These are phyloP conservation scores for Lactifluus rugatus DNA, from an alignment of 768 basidiomycete genomes.

Conservation along the genomic window DNA sequence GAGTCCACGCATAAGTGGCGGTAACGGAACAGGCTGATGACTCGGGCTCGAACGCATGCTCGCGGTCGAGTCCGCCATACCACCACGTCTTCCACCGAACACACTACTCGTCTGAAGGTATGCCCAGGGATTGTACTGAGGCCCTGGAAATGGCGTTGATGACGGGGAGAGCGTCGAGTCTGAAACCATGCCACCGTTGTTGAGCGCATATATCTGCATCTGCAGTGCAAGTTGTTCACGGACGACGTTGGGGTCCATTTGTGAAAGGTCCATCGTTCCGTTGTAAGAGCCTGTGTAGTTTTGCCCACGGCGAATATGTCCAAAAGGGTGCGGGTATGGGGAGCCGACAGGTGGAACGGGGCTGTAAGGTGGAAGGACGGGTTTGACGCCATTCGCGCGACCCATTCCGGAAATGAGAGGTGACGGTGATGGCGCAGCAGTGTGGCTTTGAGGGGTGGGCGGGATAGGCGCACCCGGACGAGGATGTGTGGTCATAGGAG, in stretches of 20 bases:
- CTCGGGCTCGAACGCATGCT: constrained; percentile 67
- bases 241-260: constrained; percentile 40
- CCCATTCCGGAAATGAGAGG: constrained; percentile 49
- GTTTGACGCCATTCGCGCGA: constrained; percentile 27
- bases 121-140: constrained; percentile 64
- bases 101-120: constrained; percentile 37
- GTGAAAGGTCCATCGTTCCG: constrained; percentile 19
- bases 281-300: constrained; percentile 29
- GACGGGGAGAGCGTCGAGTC: constrained; percentile 75
- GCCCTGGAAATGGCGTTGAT: constrained; percentile 58
- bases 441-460: constrained; percentile 69
- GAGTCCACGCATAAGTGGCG: constrained; percentile 37
- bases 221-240: constrained; percentile 65
- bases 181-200: constrained; percentile 50
- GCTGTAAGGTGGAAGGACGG: constrained; percentile 35
- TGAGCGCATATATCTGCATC: constrained; percentile 69
- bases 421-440: constrained; percentile 63
- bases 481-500: constrained; percentile 26
- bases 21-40: constrained; percentile 53
- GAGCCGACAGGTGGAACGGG: constrained; percentile 55
- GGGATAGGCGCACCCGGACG: constrained; percentile 72
- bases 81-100: constrained; percentile 14
- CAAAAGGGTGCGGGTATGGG: constrained; percentile 72
- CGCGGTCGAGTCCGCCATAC: constrained; percentile 35
- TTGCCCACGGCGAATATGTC: constrained; percentile 51